Base-by-base conservation (phyloP, 768 basidiomycete genomes). In the Kwoniella dejecticola region DNA sequence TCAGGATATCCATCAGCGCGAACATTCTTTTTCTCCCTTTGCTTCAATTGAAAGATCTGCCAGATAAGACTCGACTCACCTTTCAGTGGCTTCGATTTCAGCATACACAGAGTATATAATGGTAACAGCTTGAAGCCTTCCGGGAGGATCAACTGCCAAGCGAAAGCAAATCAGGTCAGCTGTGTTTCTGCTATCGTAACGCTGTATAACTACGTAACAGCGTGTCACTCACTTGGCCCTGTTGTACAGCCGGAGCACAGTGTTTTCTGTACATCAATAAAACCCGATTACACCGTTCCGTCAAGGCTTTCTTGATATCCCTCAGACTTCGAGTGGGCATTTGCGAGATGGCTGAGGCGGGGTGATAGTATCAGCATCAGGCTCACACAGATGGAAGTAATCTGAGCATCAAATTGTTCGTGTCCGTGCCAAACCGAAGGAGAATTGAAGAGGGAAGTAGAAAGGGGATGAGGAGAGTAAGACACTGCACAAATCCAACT, bases 41-140 rank as follows among this genome's bases (percentile, higher is more conserved):
- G n/a, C n/a, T n/a, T n/a, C n/a, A n/a, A n/a, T n/a, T n/a, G n/a
- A n/a, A n/a, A n/a, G n/a, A n/a, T n/a, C n/a, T n/a, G n/a, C n/a
- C n/a, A n/a, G 33, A 36, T 36, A 15, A 7, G 15, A 7, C 33
- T 36, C 33, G 33, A 5, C 72, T 31, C 17, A 87, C 95, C 91
- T 87, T 96, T 95, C n/a, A 99, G 80, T 19, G 92, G 87, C 77
- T 96, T 95, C 53, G 85, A 85, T 81, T 99, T 99, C 46, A 89
- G 82, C 31, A 97, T 84, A 11, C 87, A 87, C 2, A 97, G 82
- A 2, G 85, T 84, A 75, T 88, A 93, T 17, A 91, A 82, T 0
- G 93, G 91, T 42, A 98, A 83, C 1, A 88, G 83, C 71, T 88
- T 88, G 82, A 92, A 93, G 0, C 89, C 88, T 79, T 98, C 96